Conservation (phyloP, 2,329 filamentous ascomycete species). For the Hypoxylon sp. region DNA sequence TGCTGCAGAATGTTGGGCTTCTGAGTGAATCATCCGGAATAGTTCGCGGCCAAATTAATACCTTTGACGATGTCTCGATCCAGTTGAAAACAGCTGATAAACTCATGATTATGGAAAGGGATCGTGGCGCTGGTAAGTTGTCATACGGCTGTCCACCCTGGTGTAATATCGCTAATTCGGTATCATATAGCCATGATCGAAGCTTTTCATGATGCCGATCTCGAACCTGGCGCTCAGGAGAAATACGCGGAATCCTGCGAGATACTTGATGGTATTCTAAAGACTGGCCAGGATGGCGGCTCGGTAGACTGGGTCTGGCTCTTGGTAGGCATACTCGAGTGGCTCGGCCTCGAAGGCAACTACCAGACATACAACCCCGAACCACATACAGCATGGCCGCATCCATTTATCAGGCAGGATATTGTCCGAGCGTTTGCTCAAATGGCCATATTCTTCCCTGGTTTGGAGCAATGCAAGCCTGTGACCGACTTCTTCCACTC, state of each 20-base stretch:
- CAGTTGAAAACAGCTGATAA: constrained; percentile 25
- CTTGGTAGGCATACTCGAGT: constrained; percentile 41
- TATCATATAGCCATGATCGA: constrained; percentile 50
- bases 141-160: background rate
- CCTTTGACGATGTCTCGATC: background rate
- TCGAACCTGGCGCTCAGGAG: constrained; percentile 50
- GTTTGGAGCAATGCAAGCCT: constrained; percentile 35
- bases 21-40: constrained; percentile 11
- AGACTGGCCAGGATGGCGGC: constrained; percentile 25
- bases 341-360: constrained; percentile 40
- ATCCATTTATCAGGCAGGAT: constrained; percentile 51
- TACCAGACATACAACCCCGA: constrained; percentile 36
- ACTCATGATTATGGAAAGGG: constrained; percentile 36
- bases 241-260: constrained; percentile 50
- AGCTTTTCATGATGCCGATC: constrained; percentile 55
- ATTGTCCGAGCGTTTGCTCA: constrained; percentile 49
- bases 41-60: constrained; percentile 16
- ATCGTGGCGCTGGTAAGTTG: constrained; percentile 35
- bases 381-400: constrained; percentile 39
- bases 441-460: constrained; percentile 52
- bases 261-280: constrained; percentile 47
- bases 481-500: constrained; percentile 48
- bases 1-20: constrained; percentile 33
- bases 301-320: constrained; percentile 43
- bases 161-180: background rate